phyloP scores from a whole-genome alignment of 805 yeast genomes.

The Helenozyma rhizophorensis region DNA sequence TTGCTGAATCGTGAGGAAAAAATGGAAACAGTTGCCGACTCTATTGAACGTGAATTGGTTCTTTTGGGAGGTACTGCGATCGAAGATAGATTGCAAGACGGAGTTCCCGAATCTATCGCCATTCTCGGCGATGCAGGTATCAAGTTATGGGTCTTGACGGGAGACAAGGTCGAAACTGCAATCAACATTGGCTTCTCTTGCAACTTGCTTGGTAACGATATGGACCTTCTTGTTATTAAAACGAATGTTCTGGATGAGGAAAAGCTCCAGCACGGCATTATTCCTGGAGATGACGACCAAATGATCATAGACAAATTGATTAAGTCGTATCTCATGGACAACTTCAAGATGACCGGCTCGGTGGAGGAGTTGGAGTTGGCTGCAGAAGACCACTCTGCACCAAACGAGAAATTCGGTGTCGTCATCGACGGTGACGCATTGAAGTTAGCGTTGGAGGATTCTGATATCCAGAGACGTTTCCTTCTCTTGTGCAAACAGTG shows the following conservation, averaged over 20 bases:
- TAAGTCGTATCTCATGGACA: slow-evolving; percentile 47
- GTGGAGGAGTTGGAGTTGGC: slow-evolving; percentile 52
- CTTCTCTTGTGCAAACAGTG: slow-evolving; percentile 71
- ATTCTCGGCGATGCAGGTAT: slow-evolving; percentile 71
- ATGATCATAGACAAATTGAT: slow-evolving; percentile 46
- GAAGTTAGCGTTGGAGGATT: slow-evolving; percentile 37
- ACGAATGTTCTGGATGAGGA: slow-evolving; percentile 27
- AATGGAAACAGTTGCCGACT: slow-evolving; percentile 72
- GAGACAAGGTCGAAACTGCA: slow-evolving; percentile 88
- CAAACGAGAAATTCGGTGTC: slow-evolving; percentile 53
- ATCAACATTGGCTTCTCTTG: slow-evolving; percentile 85
- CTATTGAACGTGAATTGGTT: slow-evolving; percentile 61
- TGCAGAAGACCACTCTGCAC: slow-evolving; percentile 59
- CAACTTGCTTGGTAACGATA: slow-evolving; percentile 67
- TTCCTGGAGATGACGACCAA: slow-evolving; percentile 13
- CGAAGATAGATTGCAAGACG: slow-evolving; percentile 80
- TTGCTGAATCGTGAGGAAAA: slow-evolving; percentile 60
- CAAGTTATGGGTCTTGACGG: slow-evolving; percentile 81
- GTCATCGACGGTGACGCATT: slow-evolving; percentile 71
- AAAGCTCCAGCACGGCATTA: slow-evolving; percentile 15
- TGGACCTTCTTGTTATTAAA: slow-evolving; percentile 65
- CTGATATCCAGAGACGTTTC: slow-evolving; percentile 44
- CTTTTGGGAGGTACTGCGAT: slow-evolving; percentile 83
- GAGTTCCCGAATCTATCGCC: slow-evolving; percentile 79
- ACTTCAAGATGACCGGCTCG: slow-evolving; percentile 59